Conservation (phyloP, 805 yeast species). For the Cyberlindnera amylophila region DNA sequence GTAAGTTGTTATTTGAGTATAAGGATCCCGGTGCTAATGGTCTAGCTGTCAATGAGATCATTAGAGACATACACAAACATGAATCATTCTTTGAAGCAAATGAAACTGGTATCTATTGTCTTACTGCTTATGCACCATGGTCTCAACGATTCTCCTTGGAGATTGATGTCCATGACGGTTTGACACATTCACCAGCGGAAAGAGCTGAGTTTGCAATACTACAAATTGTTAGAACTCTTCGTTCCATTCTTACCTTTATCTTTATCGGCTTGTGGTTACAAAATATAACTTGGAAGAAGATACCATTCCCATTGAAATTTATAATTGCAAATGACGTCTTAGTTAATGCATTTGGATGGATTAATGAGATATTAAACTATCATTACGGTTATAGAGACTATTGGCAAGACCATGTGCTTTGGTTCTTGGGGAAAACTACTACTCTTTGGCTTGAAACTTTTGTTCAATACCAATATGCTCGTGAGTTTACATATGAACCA, state of each 20-base stretch:
- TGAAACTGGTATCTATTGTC: slow-evolving; percentile 1
- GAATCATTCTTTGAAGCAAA: neutral
- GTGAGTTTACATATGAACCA: neutral
- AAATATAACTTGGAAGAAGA: neutral
- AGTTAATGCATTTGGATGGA: neutral
- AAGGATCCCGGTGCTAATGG: neutral
- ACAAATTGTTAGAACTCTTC: neutral
- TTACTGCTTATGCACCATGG: slow-evolving; percentile 1
- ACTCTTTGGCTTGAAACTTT: neutral
- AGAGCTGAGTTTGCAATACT: too few relatives aligned
- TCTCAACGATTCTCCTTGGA: neutral
- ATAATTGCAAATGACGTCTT: neutral
- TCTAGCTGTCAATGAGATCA: slow-evolving; percentile 1
- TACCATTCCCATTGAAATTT: neutral
- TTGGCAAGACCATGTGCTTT: neutral
- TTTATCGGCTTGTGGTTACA: too few relatives aligned
- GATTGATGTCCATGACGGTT: neutral
- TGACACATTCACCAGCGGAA: too few relatives aligned
- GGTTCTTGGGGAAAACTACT: neutral
- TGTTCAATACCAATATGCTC: neutral
- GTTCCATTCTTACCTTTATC: too few relatives aligned
- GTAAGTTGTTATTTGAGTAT: neutral
- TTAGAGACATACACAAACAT: neutral
- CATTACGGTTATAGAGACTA: too few relatives aligned
- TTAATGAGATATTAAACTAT: neutral